Percentiles rank a stretch among this genome's conserved stretches.
Evolutionary conservation across 78 protist species (phyloP).

Genomic region (slime mould (Dictyostelium discoideum)): dicty_2.7 NC_007088.5:5010501-5011000

Average conservation of each 20-base stretch:
- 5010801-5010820: no score
- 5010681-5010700: not conserved
- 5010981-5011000: not conserved
- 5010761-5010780: not conserved
- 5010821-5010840: not conserved
- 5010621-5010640: not conserved
- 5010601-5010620: not conserved
- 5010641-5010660: not conserved
- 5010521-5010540: not conserved
- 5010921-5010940: not conserved
- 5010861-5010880: slow-evolving; percentile 11
- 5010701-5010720: not conserved
- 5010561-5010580: not conserved
- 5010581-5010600: not conserved
- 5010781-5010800: no score
- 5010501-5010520: not conserved
- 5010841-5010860: not conserved
- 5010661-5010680: slow-evolving; percentile 38
- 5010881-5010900: not conserved
- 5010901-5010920: not conserved
- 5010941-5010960: not conserved
- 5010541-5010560: not conserved
- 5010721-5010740: not conserved
- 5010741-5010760: not conserved
- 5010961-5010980: not conserved